phyloP scores from a whole-genome alignment of 305 asterid genomes.

The Fraxinus nigra region DNA sequence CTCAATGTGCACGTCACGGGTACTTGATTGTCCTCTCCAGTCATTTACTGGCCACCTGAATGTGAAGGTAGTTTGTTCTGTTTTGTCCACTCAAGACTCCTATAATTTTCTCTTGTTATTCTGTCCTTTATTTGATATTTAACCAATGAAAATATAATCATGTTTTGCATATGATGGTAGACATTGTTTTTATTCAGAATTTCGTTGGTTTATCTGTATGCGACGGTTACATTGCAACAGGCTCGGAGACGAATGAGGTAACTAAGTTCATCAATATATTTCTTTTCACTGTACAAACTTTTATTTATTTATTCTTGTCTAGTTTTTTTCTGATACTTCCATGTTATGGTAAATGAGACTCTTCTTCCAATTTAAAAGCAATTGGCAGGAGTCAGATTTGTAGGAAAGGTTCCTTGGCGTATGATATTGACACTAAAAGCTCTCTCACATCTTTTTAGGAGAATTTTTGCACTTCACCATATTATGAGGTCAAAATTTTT shows the following conservation, averaged over 20 bases:
- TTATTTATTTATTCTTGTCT: neutral
- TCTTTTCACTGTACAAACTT: neutral
- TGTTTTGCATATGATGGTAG: slow-evolving; percentile 23
- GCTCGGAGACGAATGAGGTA: slow-evolving; percentile 98
- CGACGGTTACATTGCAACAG: slow-evolving; percentile 95
- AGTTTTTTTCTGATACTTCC: neutral
- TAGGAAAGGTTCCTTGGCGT: neutral
- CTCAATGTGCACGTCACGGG: slow-evolving; percentile 66
- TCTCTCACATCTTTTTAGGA: neutral
- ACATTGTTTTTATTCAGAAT: slow-evolving; percentile 55
- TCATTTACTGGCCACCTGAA: slow-evolving; percentile 92
- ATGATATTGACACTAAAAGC: neutral
- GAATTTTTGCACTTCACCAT: neutral
- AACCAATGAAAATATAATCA: neutral
- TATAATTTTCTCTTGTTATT: neutral
- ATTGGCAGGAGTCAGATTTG: neutral
- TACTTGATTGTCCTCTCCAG: slow-evolving; percentile 85
- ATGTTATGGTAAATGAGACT: neutral
- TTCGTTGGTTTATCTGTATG: slow-evolving; percentile 91
- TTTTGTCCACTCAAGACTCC: neutral
- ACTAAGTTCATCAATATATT: neutral
- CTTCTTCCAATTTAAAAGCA: neutral
- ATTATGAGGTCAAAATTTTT: neutral
- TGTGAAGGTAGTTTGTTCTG: slow-evolving; percentile 59
- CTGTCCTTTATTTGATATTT: neutral